phyloP scores from a whole-genome alignment of 208 protist species.

The Trypanosoma grayi region DNA sequence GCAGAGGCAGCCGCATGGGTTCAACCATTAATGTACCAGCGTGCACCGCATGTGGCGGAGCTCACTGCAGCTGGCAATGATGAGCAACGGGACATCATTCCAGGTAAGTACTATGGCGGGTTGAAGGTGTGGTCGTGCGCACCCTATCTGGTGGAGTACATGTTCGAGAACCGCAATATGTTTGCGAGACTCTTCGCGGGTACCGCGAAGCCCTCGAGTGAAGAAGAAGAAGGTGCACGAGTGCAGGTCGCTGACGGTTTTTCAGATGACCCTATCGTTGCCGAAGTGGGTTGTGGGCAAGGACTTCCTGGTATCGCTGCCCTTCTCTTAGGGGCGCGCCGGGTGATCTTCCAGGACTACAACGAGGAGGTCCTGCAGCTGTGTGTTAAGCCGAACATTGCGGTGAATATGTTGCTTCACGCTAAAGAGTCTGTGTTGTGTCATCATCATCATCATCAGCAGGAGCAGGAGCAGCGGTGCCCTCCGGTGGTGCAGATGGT shows the following conservation, averaged over 20 bases:
- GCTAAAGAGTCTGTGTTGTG: conserved; percentile 8
- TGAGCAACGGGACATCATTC: conserved; percentile 72
- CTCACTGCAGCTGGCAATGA: conserved; percentile 29
- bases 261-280: conserved; percentile 29
- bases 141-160: conserved; percentile 47
- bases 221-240: conserved; percentile 6
- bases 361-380: conserved; percentile 77
- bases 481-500: conserved; percentile 57
- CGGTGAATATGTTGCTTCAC: conserved; percentile 31
- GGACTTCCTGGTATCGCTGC: conserved; percentile 64
- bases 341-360: conserved; percentile 81
- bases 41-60: conserved; percentile 31
- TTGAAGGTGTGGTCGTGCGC: conserved; percentile 91
- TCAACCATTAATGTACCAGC: conserved; percentile 35
- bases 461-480: no score
- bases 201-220: not conserved
- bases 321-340: conserved; percentile 51
- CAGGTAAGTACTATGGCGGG: conserved; percentile 84
- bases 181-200: conserved; percentile 21
- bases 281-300: conserved; percentile 84
- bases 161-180: conserved; percentile 29
- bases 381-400: conserved; percentile 81
- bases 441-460: not conserved
- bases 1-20: not conserved
- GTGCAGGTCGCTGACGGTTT: not conserved